Evolutionary conservation across 1,139 yeast species (phyloP), one percentile per base, ranked within the genome.

Genomic region (Debaryomycetaceae sp.): DNA sequence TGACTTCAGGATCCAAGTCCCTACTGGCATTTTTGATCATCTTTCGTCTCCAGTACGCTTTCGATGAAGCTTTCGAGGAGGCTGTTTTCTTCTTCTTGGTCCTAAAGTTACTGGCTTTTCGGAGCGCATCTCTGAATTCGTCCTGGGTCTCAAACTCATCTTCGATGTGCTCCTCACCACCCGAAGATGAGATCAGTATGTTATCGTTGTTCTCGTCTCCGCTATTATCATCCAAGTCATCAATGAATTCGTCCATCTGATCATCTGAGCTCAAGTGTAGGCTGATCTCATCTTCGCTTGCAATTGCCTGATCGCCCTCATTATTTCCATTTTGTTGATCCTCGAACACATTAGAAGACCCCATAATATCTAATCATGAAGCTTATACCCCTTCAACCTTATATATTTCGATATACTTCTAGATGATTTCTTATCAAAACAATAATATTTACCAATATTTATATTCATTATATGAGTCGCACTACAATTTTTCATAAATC

Each of bases 1-100:
- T 73, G 1, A 87, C 85, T 58, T 86, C 95, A 0, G 93, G 95
- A 49, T 85, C 84, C 45, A 83, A 60, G 17, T 80, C 80, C 42
- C 75, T 64, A 40, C 68, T 67, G 33, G 72, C 58, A 54, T 74
- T 57, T 37, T 65, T 50, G 61, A 63, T 62, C 61, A 65, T 60
- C 61, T 72, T 61, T 3, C 69, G 56, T 41, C 58, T 63, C 57
- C 63, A 65, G 44, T 58, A 63, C 17, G 62, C 56, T 60, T 63
- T 60, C 47, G 72, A 49, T 51, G 68, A 46, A 49, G 67, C 49
- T 4, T 17, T 17, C 20, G 20, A 17, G 11, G 67, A 62, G 37
- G 58, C 60, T 40, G 59, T 63, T 40, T 60, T 65, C 49, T 72
- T 73, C 41, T 69, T 72, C 55, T 76, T 78, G 5, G 72, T 68